A percentile compares a stretch with the other conserved stretches of the same genome.
These are phyloP conservation scores for Globisporangium lucens DNA, from an alignment of 352 stramenopile genomes.

Conservation along the genomic window DNA sequence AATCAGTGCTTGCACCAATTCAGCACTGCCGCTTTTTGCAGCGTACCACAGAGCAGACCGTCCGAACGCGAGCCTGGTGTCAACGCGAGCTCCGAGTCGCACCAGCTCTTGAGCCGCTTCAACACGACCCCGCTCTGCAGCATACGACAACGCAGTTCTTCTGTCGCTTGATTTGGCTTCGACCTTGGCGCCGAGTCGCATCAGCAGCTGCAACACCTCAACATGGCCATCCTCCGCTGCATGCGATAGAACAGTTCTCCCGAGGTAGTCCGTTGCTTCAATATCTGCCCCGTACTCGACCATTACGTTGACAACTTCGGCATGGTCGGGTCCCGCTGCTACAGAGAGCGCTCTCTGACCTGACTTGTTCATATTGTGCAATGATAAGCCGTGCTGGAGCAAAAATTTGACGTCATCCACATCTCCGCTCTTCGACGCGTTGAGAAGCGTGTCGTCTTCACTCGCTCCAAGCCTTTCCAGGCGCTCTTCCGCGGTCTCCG, in stretches of 20 bases:
- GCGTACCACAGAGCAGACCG: not conserved
- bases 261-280: not conserved
- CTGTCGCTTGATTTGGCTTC: not conserved
- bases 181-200: not conserved
- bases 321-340: not conserved
- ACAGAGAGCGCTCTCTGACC: not conserved
- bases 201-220: not conserved
- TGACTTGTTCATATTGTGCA: not conserved
- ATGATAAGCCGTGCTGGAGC: not conserved
- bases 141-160: conserved; percentile 1
- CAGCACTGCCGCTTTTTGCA: not conserved
- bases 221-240: not conserved
- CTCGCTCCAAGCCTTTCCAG: not conserved
- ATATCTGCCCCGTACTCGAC: not conserved
- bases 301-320: not conserved
- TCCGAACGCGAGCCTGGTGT: not conserved
- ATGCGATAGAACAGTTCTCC: not conserved
- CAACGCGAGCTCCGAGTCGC: not conserved
- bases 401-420: not conserved
- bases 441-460: not conserved
- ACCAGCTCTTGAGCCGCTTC: not conserved
- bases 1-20: not conserved
- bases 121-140: not conserved
- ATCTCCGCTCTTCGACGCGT: not conserved
- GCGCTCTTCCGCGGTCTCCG: not conserved